Evolutionary conservation across 371 early-diverging fungal genomes (phyloP).

Genomic region (Zychaea mexicana): DNA sequence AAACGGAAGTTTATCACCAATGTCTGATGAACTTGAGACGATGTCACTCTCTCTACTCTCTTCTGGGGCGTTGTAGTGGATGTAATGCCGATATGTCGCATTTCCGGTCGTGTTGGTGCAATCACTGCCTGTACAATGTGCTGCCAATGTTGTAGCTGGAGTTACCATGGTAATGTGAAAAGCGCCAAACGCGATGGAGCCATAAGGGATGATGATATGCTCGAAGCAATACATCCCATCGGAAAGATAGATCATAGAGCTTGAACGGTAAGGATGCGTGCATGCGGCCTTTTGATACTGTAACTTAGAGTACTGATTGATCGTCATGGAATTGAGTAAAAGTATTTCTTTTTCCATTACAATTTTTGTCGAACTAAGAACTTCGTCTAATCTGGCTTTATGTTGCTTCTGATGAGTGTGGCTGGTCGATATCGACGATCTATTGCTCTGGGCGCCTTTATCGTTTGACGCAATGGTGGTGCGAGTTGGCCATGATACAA

Average conservation of each 20-base stretch:
- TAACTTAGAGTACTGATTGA: background rate
- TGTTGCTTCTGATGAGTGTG: background rate
- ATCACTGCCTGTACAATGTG: background rate
- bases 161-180: conserved; percentile 21
- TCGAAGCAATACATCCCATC: conserved; percentile 28
- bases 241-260: conserved; percentile 14
- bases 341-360: conserved; percentile 1
- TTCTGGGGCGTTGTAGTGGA: conserved; percentile 10
- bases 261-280: conserved; percentile 33
- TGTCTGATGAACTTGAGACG: background rate
- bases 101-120: background rate
- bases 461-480: background rate
- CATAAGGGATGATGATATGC: conserved; percentile 37
- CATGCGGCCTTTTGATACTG: conserved; percentile 9
- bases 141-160: background rate
- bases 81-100: conserved; percentile 10
- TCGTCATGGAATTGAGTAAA: background rate
- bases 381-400: background rate
- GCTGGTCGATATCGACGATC: background rate
- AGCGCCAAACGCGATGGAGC: conserved; percentile 31
- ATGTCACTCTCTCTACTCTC: background rate
- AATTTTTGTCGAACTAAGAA: background rate
- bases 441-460: too few species aligned
- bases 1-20: background rate
- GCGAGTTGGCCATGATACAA: background rate